Conservation (phyloP, 2,329 filamentous ascomycete species). For the Simplicillium aogashimaense region DNA sequence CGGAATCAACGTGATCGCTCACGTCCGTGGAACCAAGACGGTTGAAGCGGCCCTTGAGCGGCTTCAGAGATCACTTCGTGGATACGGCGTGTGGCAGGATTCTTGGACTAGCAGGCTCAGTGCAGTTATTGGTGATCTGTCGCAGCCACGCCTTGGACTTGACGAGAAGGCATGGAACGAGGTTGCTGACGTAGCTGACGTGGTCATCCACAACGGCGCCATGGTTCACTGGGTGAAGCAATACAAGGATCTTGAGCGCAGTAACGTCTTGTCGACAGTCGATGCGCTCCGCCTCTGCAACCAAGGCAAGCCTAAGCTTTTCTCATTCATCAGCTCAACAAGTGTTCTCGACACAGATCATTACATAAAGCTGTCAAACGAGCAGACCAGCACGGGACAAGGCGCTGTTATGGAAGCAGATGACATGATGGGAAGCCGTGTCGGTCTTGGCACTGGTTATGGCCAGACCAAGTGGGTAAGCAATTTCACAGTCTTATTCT, state of each 20-base stretch:
- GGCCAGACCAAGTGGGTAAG: conserved; percentile 85
- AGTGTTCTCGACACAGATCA: conserved; percentile 73
- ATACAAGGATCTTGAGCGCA: conserved; percentile 60
- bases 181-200: conserved; percentile 57
- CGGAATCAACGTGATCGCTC: conserved; percentile 47
- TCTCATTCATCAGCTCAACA: conserved; percentile 72
- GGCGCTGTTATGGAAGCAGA: conserved; percentile 64
- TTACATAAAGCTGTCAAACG: conserved; percentile 65
- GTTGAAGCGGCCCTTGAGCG: conserved; percentile 50
- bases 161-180: conserved; percentile 53
- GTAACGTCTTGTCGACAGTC: conserved; percentile 76
- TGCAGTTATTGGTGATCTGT: conserved; percentile 64
- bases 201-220: conserved; percentile 76
- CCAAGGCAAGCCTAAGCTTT: conserved; percentile 66
- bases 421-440: conserved; percentile 65
- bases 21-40: conserved; percentile 60
- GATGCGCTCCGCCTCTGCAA: conserved; percentile 67
- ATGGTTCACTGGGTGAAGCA: conserved; percentile 72
- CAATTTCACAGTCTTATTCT: not conserved
- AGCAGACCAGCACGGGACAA: conserved; percentile 49
- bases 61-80: conserved; percentile 56
- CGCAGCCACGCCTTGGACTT: conserved; percentile 65
- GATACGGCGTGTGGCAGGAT: conserved; percentile 71
- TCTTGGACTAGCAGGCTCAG: conserved; percentile 56
- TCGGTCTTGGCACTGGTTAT: conserved; percentile 75